phyloP scores from a whole-genome alignment of 345 rosid species.

The Eucalyptus regnans region DNA sequence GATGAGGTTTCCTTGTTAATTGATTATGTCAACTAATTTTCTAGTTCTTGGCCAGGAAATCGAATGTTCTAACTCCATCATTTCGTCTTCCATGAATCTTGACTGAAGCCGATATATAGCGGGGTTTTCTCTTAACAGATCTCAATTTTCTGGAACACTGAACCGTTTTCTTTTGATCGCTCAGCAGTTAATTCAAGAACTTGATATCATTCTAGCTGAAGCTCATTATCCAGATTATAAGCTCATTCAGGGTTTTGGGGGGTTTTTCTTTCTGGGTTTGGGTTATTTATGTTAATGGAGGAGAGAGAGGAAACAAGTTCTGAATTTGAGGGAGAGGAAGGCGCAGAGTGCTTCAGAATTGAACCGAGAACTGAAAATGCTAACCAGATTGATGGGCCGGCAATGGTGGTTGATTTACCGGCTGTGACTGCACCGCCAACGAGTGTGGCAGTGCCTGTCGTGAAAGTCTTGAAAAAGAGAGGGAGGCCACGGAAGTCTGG shows the following conservation, averaged over 20 bases:
- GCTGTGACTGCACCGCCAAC: not conserved
- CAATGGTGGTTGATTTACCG: not conserved
- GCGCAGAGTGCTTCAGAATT: conserved; percentile 29
- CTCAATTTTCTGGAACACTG: not conserved
- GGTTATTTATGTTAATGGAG: conserved; percentile 37
- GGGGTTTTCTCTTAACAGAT: not conserved
- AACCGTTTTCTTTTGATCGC: not conserved
- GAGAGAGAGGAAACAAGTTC: conserved; percentile 35
- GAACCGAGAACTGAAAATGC: conserved; percentile 47
- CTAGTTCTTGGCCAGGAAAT: not conserved
- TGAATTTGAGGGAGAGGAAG: conserved; percentile 34
- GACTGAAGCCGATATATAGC: not conserved
- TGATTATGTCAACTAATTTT: not conserved
- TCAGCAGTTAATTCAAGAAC: not conserved
- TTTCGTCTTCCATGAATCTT: not conserved
- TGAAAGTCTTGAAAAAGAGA: conserved; percentile 66
- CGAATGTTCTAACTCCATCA: not conserved
- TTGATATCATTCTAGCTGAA: not conserved
- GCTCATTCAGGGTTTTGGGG: conserved; percentile 17
- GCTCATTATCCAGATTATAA: not conserved
- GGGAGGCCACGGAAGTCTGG: conserved; percentile 85
- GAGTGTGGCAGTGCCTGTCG: not conserved
- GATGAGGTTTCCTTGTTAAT: not conserved
- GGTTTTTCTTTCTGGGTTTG: conserved; percentile 1
- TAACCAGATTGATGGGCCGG: conserved; percentile 12